Percentiles rank a stretch among this genome's conserved stretches.
Evolutionary conservation across 306 rosid genomes (phyloP).

Genomic region (Lathyrus aphaca): DNA sequence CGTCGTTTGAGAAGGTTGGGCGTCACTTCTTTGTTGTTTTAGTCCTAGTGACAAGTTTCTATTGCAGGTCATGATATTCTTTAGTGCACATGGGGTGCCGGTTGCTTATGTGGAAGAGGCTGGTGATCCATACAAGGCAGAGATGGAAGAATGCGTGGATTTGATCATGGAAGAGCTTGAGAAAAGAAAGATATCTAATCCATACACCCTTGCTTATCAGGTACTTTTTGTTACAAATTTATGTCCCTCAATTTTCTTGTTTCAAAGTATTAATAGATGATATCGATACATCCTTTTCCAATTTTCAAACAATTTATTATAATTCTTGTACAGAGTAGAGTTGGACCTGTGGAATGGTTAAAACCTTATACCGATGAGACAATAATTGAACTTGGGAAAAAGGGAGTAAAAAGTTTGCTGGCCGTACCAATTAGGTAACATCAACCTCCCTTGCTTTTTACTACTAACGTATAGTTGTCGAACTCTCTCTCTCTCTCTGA

Average conservation of each 20-base stretch:
- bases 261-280: slow-evolving; percentile 15
- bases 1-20: slow-evolving; percentile 10
- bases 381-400: slow-evolving; percentile 88
- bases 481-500: slow-evolving; percentile 5
- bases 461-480: slow-evolving; percentile 15
- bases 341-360: slow-evolving; percentile 99
- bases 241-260: slow-evolving; percentile 18
- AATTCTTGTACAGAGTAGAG: slow-evolving; percentile 80
- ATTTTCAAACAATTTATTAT: slow-evolving; percentile 34
- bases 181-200: slow-evolving; percentile 70
- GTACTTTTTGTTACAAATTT: slow-evolving; percentile 39
- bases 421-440: slow-evolving; percentile 96
- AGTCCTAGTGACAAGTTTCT: slow-evolving; percentile 33
- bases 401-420: slow-evolving; percentile 80
- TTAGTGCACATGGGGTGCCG: slow-evolving; percentile 97
- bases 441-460: slow-evolving; percentile 6
- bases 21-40: slow-evolving; percentile 22
- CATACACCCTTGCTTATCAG: slow-evolving; percentile 94
- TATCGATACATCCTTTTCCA: slow-evolving; percentile 18
- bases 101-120: slow-evolving; percentile 98
- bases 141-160: slow-evolving; percentile 97
- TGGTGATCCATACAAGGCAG: slow-evolving; percentile 97
- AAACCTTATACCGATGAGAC: slow-evolving; percentile 98
- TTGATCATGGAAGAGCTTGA: slow-evolving; percentile 92
- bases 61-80: slow-evolving; percentile 81